Evolutionary conservation across 1,139 yeast species (phyloP).

Genomic region (Geotrichum fermentans): DNA sequence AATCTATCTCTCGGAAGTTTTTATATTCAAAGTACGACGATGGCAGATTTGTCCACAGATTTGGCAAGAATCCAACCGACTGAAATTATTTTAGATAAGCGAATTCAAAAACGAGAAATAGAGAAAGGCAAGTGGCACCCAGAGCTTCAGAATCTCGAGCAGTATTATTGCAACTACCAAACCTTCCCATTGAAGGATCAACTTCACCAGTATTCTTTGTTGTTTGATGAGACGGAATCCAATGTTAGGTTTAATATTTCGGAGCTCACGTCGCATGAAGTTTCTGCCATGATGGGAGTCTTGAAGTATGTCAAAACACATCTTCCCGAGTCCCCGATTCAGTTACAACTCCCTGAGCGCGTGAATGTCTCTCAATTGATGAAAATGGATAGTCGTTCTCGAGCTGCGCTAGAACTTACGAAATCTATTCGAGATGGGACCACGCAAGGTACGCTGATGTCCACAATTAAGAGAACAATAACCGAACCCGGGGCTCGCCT

Average conservation of each 20-base stretch:
- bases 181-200: conserved; percentile 34
- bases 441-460: conserved; percentile 60
- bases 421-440: conserved; percentile 46
- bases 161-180: conserved; percentile 58
- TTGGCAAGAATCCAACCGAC: conserved; percentile 62
- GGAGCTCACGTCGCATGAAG: conserved; percentile 3
- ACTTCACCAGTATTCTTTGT: conserved; percentile 23
- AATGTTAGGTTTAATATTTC: conserved; percentile 12
- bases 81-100: conserved; percentile 53
- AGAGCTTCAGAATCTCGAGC: conserved; percentile 55
- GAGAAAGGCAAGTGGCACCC: conserved; percentile 52
- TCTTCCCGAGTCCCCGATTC: conserved; percentile 47
- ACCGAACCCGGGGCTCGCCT: conserved; percentile 80
- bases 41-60: conserved; percentile 53
- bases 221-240: conserved; percentile 24
- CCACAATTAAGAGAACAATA: conserved; percentile 63
- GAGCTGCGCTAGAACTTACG: conserved; percentile 63
- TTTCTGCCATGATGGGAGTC: conserved; percentile 48
- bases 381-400: conserved; percentile 78
- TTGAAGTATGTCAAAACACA: conserved; percentile 56
- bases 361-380: conserved; percentile 50
- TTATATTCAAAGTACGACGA: conserved; percentile 57
- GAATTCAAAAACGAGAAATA: conserved; percentile 26
- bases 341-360: conserved; percentile 50
- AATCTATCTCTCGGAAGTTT: conserved; percentile 83